Base-by-base conservation (phyloP, 1,284 basidiomycete genomes). In the Kwoniella shivajii region DNA sequence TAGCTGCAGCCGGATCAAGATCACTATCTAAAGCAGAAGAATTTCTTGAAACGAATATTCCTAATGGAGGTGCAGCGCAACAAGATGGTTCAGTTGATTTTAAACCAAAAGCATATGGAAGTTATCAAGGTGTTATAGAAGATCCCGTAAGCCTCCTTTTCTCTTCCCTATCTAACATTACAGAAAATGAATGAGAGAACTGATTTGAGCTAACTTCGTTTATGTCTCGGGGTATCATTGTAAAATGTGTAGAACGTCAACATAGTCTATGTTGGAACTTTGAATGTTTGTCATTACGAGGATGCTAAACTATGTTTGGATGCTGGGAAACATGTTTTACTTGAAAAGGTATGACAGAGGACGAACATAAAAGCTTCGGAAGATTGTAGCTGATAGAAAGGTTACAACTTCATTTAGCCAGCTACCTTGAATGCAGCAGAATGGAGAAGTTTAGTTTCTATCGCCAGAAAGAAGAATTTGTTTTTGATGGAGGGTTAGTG, bases 201-300 rank as follows among this genome's bases (percentile, higher is more conserved):
- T 27, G 31, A 38, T n/a, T 42, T 20, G 26, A 45, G 30, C 16
- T 29, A 43, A 20, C 10, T 13, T 22, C 24, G 24, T 22, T 57
- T 16, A 9, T 18, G 10, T 16, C n/a, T n/a, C n/a, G n/a, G n/a
- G n/a, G n/a, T n/a, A n/a, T n/a, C n/a, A n/a, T n/a, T n/a, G n/a
- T n/a, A n/a, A n/a, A n/a, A n/a, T n/a, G n/a, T 18, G 13, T 24
- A 75, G 65, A 66, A 81, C 37, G 75, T 82, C 22, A 65, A 80
- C 46, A 77, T 78, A 38, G 70, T 82, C 34, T 83, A 82, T 69
- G 66, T 82, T 41, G 81, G 80, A 18, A 80, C 81, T 1, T 79
- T 80, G 22, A 79, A 82, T 51, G 71, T 75, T 2, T 69, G 69
- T 34, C 81, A 82, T 64, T 81, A 79, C 55, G 70, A 72, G 14